A percentile compares a stretch with the other conserved stretches of the same genome.
Conservation (phyloP, 73 alveolate species). For the Strombidium stylifer region DNA sequence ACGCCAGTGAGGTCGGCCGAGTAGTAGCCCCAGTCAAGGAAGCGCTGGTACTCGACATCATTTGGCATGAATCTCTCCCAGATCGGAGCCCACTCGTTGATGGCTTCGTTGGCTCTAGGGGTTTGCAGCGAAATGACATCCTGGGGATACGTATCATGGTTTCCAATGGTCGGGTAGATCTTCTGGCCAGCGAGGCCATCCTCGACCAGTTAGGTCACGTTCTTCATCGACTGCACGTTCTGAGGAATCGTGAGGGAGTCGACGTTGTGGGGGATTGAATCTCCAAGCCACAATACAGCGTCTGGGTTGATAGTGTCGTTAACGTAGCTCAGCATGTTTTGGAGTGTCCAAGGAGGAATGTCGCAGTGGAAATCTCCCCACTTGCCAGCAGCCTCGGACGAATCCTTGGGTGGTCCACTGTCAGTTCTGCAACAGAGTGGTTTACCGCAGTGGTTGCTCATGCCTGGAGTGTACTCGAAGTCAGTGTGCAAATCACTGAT, state of each 20-base stretch:
- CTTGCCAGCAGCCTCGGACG: slow-evolving; percentile 59
- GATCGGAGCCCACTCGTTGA: slow-evolving; percentile 11
- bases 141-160: slow-evolving; percentile 56
- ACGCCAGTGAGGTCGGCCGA: neutral
- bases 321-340: slow-evolving; percentile 9
- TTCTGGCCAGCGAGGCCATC: neutral
- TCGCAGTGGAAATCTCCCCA: slow-evolving; percentile 82
- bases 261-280: slow-evolving; percentile 70
- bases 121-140: slow-evolving; percentile 12
- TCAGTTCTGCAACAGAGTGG: slow-evolving; percentile 84
- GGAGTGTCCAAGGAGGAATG: slow-evolving; percentile 45
- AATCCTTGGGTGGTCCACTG: slow-evolving; percentile 72
- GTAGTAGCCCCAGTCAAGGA: neutral
- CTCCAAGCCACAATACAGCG: slow-evolving; percentile 85
- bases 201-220: neutral
- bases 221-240: slow-evolving; percentile 12
- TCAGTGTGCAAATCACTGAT: slow-evolving; percentile 90
- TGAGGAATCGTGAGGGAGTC: slow-evolving; percentile 10
- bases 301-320: slow-evolving; percentile 63
- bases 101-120: slow-evolving; percentile 10
- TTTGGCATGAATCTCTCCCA: slow-evolving; percentile 44
- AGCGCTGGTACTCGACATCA: slow-evolving; percentile 1
- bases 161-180: slow-evolving; percentile 10
- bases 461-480: slow-evolving; percentile 72
- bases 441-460: slow-evolving; percentile 67